A percentile compares a stretch with the other conserved stretches of the same genome.
Conservation (phyloP, 305 asterid species). For the Coffea humblotiana region DNA sequence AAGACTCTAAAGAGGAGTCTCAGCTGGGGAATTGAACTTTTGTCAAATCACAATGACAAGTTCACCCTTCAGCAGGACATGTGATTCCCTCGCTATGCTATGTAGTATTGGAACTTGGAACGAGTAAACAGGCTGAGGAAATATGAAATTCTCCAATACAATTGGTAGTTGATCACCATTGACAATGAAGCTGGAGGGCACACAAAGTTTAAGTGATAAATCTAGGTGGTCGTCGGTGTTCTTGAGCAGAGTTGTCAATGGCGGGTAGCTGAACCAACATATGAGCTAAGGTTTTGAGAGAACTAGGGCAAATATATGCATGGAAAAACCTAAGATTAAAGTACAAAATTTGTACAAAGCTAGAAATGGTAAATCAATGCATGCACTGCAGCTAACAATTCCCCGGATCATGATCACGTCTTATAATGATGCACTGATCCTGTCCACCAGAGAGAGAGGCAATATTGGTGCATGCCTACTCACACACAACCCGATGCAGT, state of each 20-base stretch:
- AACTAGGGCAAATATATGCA: background rate
- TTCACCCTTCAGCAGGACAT: no score
- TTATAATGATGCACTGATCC: background rate
- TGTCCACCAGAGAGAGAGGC: background rate
- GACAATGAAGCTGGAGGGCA: no score
- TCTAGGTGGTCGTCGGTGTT: background rate
- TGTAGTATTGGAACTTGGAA: no score
- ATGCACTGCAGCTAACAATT: background rate
- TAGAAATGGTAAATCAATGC: background rate
- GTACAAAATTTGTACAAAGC: background rate
- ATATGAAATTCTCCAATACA: background rate
- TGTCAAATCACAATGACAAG: no score
- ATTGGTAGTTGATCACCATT: background rate
- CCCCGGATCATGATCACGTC: background rate
- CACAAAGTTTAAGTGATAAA: no score
- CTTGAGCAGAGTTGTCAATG: background rate
- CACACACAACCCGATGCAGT: background rate
- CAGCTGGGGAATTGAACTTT: no score
- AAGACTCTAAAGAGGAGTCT: no score
- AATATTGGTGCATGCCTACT: background rate
- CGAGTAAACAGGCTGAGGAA: no score
- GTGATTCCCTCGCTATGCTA: no score
- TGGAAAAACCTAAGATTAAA: background rate
- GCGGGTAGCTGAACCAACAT: background rate
- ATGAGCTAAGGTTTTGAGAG: background rate